Evolutionary conservation across 2,329 filamentous ascomycete genomes (phyloP).

Genomic region (Neopestalotiopsis sp.): DNA sequence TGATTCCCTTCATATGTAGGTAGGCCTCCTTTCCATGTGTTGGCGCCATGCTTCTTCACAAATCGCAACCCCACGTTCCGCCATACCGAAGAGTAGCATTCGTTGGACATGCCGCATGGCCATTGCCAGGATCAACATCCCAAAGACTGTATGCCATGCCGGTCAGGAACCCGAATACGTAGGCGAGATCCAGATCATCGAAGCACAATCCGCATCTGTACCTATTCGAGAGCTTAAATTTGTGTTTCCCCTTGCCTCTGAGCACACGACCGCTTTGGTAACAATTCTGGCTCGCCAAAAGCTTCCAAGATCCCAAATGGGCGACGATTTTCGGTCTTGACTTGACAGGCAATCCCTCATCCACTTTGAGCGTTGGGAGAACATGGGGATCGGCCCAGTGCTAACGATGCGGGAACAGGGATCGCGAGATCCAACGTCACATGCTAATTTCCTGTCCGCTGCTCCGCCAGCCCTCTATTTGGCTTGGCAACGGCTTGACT

Average conservation of each 20-base stretch:
- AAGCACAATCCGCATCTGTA: neutral
- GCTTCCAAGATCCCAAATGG: neutral
- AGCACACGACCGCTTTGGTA: neutral
- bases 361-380: conserved; percentile 7
- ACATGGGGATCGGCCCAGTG: conserved; percentile 1
- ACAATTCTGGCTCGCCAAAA: conserved; percentile 1
- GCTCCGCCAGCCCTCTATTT: neutral
- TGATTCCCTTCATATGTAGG: conserved; percentile 7
- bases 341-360: conserved; percentile 3
- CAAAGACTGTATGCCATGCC: neutral
- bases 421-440: conserved; percentile 1
- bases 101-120: neutral
- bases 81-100: conserved; percentile 10
- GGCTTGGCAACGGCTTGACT: conserved; percentile 11
- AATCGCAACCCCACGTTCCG: conserved; percentile 8
- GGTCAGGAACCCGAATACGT: conserved; percentile 12
- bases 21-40: conserved; percentile 8
- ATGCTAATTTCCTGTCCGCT: conserved; percentile 8
- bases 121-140: neutral
- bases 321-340: conserved; percentile 3
- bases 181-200: neutral
- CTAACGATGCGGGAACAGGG: neutral
- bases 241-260: neutral
- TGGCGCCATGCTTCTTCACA: neutral
- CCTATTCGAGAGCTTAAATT: neutral